Evolutionary conservation across 192 early-diverging fungal species (phyloP).

Genomic region (Coemansia sp.): DNA sequence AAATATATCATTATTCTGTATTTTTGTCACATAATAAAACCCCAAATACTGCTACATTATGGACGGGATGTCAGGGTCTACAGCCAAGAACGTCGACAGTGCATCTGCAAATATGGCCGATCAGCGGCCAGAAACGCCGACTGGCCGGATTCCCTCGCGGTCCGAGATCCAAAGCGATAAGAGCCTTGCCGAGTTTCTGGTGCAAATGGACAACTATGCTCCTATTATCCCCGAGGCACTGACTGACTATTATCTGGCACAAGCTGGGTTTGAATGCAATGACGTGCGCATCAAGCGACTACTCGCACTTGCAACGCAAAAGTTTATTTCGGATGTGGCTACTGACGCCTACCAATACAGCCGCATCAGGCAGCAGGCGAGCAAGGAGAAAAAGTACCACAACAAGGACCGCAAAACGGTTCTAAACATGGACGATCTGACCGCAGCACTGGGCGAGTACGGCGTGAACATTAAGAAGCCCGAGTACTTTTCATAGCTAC

Average conservation of each 20-base stretch:
- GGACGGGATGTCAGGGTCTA: background rate
- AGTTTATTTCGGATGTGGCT: constrained; percentile 74
- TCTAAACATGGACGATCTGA: constrained; percentile 90
- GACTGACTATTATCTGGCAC: constrained; percentile 84
- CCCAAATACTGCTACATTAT: background rate
- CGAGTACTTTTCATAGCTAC: constrained; percentile 76
- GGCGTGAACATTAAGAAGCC: constrained; percentile 96
- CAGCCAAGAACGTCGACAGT: background rate
- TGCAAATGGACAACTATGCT: constrained; percentile 66
- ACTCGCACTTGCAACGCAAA: constrained; percentile 74
- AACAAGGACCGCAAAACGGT: constrained; percentile 79
- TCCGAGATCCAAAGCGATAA: constrained; percentile 64
- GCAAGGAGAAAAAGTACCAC: constrained; percentile 54
- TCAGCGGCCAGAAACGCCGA: constrained; percentile 9
- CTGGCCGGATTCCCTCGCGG: constrained; percentile 31
- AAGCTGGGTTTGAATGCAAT: constrained; percentile 67
- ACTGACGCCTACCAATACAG: constrained; percentile 73
- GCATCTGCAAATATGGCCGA: background rate
- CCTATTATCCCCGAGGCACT: constrained; percentile 90
- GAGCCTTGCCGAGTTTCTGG: constrained; percentile 78
- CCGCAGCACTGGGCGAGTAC: constrained; percentile 84
- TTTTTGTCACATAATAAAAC: background rate
- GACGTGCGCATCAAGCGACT: constrained; percentile 68
- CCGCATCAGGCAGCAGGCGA: constrained; percentile 62
- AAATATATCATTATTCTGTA: background rate